Base-by-base conservation (phyloP, 805 yeast genomes). In the Saturnispora serradocipensis region DNA sequence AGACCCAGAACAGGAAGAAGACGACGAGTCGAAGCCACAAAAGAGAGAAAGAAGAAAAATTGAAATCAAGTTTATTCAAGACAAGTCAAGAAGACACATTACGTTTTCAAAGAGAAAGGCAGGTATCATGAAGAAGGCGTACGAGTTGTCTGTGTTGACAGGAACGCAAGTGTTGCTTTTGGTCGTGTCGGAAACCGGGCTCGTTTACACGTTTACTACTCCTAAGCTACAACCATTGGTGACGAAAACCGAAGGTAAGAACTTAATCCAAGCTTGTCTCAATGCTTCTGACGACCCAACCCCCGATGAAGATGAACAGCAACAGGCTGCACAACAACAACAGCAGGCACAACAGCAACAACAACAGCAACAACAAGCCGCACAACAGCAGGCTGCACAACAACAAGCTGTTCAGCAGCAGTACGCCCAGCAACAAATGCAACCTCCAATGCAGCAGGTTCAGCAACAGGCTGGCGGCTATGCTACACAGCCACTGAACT, bases 101-200 rank as follows among this genome's bases (percentile, higher is more conserved):
- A 93, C 99, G 30, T 93, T 93, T 64, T 88, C 97, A 50, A 93
- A 93, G 73, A 86, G 99, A 72, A 91, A 91, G 72, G 98, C 97
- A 45, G 99, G 99, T 61, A 91, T 93, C 64, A 93, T 93, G 99
- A 93, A 93, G 73, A 93, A 93, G 73, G 99, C 99, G n/a, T 93
- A 91, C 71, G 99, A 93, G 68, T 77, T 93, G 58, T 86, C 96
- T 20, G 98, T 93, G 49, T 77, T 93, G 61, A 93, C 99, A 13
- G 99, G 99, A 53, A 93, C 99, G 32, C 99, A 93, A 70, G 98
- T 93, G 28, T 77, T 93, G 57, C 74, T 93, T 54, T 79, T 93
- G 60, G 99, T 93, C 52, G 99, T 93, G 30, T 85, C 95, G 50
- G 99, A 93, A 69, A 93, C 99, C n/a, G 99, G 99, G 15, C 81